Evolutionary conservation across 176 grass and related monocot species (phyloP).

Genomic region (Elymus sibiricus): DNA sequence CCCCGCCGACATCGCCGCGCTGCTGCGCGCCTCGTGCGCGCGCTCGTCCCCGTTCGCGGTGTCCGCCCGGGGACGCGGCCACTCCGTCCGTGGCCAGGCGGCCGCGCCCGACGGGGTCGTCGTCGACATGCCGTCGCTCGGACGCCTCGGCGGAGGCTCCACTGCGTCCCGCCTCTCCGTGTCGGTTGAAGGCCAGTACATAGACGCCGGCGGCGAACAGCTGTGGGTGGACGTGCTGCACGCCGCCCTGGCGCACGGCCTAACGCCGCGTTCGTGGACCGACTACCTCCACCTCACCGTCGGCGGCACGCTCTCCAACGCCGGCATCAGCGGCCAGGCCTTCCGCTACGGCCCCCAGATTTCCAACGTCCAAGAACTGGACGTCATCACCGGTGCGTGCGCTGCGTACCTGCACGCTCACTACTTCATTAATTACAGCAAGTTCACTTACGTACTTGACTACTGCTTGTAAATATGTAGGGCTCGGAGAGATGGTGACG

Average conservation of each 20-base stretch:
- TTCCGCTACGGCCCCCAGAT: constrained; percentile 62
- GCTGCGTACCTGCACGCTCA: background rate
- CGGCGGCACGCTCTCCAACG: constrained; percentile 73
- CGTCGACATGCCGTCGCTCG: constrained; percentile 59
- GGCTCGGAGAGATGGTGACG: constrained; percentile 43
- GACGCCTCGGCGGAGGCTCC: background rate
- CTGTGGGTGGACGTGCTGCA: constrained; percentile 65
- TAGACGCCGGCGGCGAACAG: constrained; percentile 77
- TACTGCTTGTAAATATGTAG: background rate
- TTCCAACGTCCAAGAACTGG: constrained; percentile 71
- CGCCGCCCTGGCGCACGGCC: constrained; percentile 34
- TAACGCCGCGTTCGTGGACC: constrained; percentile 49
- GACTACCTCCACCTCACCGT: constrained; percentile 71
- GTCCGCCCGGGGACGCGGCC: constrained; percentile 49
- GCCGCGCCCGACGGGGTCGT: constrained; percentile 43
- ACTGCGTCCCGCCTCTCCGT: constrained; percentile 11
- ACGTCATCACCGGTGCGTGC: constrained; percentile 57
- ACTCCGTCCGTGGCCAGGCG: constrained; percentile 55
- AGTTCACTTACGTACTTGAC: background rate
- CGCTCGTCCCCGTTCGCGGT: constrained; percentile 43
- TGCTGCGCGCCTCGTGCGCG: constrained; percentile 37
- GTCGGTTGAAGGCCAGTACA: background rate
- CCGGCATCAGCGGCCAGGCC: constrained; percentile 61
- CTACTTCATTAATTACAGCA: background rate
- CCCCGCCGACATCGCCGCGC: constrained; percentile 47